phyloP scores from a whole-genome alignment of 139 green algal species.

The Coelastrella sp. region DNA sequence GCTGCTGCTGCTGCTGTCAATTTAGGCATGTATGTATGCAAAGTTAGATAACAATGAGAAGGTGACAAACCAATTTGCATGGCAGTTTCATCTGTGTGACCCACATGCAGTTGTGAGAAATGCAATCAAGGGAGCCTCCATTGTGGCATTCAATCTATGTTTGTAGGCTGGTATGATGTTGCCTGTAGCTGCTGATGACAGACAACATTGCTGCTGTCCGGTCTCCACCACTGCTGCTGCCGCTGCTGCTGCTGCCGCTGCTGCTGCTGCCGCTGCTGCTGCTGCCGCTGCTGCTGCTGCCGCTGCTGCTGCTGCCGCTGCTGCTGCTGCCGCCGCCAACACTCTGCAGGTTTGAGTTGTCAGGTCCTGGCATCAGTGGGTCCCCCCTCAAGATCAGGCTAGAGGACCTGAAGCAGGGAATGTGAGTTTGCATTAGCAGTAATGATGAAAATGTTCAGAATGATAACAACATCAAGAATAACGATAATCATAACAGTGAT shows the following conservation, averaged over 20 bases:
- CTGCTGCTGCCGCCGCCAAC: background rate
- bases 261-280: background rate
- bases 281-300: background rate
- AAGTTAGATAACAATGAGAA: no score
- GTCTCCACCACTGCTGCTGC: background rate
- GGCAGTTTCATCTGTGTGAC: no score
- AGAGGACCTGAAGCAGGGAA: constrained; percentile 9
- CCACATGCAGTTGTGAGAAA: no score
- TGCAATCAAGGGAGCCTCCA: no score
- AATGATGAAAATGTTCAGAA: background rate
- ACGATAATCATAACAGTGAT: no score
- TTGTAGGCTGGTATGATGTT: no score
- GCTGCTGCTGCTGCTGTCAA: background rate
- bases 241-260: background rate
- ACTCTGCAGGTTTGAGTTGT: constrained; percentile 25
- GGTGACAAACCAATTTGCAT: no score
- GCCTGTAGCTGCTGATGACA: background rate
- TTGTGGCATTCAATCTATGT: no score
- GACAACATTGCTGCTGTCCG: no score
- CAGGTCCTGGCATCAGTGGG: background rate
- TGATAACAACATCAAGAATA: no score
- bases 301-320: background rate
- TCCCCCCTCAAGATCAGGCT: constrained; percentile 12
- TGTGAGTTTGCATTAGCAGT: background rate
- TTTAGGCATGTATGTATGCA: no score